These are phyloP conservation scores for Ogataea pignaliae DNA, from an alignment of 805 yeast genomes.

Conservation along the genomic window DNA sequence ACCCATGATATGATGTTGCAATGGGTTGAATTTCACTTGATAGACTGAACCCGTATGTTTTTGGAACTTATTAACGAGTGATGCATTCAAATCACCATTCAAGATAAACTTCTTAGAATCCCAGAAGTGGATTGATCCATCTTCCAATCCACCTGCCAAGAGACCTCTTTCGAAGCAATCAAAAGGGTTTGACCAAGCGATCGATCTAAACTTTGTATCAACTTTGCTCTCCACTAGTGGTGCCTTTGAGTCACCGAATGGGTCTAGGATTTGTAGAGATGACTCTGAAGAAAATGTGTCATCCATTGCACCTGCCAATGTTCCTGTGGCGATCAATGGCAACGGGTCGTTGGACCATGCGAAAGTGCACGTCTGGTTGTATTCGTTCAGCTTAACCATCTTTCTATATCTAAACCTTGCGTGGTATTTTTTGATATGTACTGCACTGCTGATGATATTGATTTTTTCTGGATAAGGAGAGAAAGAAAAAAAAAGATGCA, in stretches of 20 bases:
- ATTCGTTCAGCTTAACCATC: conserved; percentile 83
- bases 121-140: conserved; percentile 77
- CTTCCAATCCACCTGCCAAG: conserved; percentile 87
- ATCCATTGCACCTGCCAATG: conserved; percentile 95
- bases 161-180: conserved; percentile 46
- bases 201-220: conserved; percentile 65
- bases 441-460: too few relatives aligned
- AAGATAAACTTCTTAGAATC: conserved; percentile 49
- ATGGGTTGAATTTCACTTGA: conserved; percentile 71
- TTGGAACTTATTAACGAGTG: conserved; percentile 46
- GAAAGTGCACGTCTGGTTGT: conserved; percentile 84
- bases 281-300: conserved; percentile 79
- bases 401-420: background rate
- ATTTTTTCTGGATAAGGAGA: too few relatives aligned
- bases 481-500: too few relatives aligned
- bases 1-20: conserved; percentile 66
- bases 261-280: conserved; percentile 74
- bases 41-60: conserved; percentile 70
- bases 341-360: conserved; percentile 84
- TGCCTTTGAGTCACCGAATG: conserved; percentile 39
- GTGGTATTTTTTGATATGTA: too few relatives aligned
- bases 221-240: conserved; percentile 44
- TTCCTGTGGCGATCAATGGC: conserved; percentile 84
- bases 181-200: conserved; percentile 73
- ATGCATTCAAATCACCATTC: conserved; percentile 36